phyloP scores from a whole-genome alignment of 805 yeast species.

The Saccharomycopsis fodiens region DNA sequence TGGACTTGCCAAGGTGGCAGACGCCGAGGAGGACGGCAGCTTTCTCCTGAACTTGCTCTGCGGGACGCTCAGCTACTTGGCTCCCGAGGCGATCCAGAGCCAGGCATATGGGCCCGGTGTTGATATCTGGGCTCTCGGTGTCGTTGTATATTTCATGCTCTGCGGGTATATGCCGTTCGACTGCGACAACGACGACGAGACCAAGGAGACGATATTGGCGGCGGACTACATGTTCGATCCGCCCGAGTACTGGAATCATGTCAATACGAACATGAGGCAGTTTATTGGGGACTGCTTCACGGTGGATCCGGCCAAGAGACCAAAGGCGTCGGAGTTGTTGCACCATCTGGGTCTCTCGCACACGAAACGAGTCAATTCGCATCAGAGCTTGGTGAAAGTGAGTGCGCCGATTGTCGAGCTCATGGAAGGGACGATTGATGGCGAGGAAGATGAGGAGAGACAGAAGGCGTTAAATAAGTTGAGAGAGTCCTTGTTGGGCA shows the following conservation, averaged over 20 bases:
- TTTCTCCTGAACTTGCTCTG: slow-evolving; percentile 36
- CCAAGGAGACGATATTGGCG: slow-evolving; percentile 49
- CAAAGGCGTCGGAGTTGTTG: slow-evolving; percentile 37
- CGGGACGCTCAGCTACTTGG: slow-evolving; percentile 71
- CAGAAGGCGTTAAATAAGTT: slow-evolving; percentile 9
- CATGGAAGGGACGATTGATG: slow-evolving; percentile 2
- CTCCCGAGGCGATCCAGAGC: slow-evolving; percentile 56
- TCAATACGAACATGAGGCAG: slow-evolving; percentile 46
- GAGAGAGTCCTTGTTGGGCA: slow-evolving; percentile 13
- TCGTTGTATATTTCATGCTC: slow-evolving; percentile 58
- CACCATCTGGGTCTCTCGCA: slow-evolving; percentile 34
- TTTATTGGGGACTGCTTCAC: slow-evolving; percentile 49
- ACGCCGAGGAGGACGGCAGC: slow-evolving; percentile 28
- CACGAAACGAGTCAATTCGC: neutral
- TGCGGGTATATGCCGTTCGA: slow-evolving; percentile 76
- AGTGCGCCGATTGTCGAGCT: slow-evolving; percentile 3
- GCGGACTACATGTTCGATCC: slow-evolving; percentile 60
- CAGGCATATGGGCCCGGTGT: slow-evolving; percentile 52
- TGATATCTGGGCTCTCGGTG: slow-evolving; percentile 76
- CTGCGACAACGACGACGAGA: slow-evolving; percentile 62
- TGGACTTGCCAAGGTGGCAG: slow-evolving; percentile 45
- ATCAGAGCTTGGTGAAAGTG: neutral
- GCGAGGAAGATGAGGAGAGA: slow-evolving; percentile 6
- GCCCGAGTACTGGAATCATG: slow-evolving; percentile 46
- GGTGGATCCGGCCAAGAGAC: slow-evolving; percentile 38